These are phyloP conservation scores for Hypoxylon crocopeplum DNA, from an alignment of 495 filamentous ascomycete species.

Conservation along the genomic window DNA sequence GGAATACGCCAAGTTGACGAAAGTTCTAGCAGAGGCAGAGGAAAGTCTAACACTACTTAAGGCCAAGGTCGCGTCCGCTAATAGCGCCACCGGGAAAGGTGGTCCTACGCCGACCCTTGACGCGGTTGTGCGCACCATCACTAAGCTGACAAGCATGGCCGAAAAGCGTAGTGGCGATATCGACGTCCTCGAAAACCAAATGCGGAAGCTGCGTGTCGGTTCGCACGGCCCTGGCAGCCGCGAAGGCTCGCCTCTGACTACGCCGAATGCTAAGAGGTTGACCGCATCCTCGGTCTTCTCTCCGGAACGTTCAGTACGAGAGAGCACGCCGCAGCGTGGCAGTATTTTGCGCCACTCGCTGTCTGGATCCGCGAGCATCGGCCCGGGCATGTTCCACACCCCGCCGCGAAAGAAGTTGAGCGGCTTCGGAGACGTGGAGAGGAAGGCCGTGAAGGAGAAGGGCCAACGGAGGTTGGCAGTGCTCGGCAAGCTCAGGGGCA, in stretches of 20 bases:
- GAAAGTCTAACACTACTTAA: constrained; percentile 81
- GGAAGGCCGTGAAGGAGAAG: constrained; percentile 58
- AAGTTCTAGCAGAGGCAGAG: constrained; percentile 77
- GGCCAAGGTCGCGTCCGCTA: constrained; percentile 71
- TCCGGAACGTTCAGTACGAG: constrained; percentile 54
- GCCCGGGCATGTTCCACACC: constrained; percentile 43
- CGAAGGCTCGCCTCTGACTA: constrained; percentile 67
- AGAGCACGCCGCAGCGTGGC: constrained; percentile 49
- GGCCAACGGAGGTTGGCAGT: constrained; percentile 61
- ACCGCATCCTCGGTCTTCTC: constrained; percentile 59
- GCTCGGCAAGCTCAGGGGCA: constrained; percentile 49
- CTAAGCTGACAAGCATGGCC: constrained; percentile 89
- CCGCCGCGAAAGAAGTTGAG: constrained; percentile 62
- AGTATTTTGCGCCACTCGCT: constrained; percentile 54
- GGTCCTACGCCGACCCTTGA: constrained; percentile 80
- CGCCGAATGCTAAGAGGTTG: constrained; percentile 59
- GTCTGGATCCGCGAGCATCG: constrained; percentile 52
- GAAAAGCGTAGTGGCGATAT: constrained; percentile 88
- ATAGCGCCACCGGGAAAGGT: constrained; percentile 50
- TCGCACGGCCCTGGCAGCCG: constrained; percentile 57
- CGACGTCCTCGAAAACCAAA: constrained; percentile 84
- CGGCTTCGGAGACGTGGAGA: constrained; percentile 60
- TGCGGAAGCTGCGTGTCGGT: constrained; percentile 71
- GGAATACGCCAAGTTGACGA: constrained; percentile 70
- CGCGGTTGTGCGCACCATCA: constrained; percentile 87